These are phyloP conservation scores for Aristolochia fimbriata DNA, from an alignment of 164 flowering plant species.

Conservation along the genomic window DNA sequence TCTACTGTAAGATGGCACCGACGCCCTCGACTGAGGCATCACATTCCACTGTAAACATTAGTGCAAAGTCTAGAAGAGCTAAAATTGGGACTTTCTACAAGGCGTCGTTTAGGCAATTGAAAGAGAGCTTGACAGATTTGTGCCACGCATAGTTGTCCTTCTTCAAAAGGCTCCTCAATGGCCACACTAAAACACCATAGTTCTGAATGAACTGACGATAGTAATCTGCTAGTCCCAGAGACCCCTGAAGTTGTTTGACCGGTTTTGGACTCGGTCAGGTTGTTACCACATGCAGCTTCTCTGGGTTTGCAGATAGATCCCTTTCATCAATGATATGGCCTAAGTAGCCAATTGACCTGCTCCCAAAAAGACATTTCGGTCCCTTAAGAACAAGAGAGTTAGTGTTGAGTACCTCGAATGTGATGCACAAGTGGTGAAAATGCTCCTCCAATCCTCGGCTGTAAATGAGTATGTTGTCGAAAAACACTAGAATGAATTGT, in stretches of 20 bases:
- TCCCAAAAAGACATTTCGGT: neutral
- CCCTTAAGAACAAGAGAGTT: neutral
- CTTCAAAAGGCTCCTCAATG: neutral
- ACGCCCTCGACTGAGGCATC: neutral
- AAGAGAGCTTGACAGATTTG: neutral
- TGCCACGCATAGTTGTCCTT: neutral
- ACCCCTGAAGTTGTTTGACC: no score
- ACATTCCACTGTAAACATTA: neutral
- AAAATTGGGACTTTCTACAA: neutral
- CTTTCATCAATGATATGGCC: no score
- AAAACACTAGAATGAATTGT: constrained; percentile 6
- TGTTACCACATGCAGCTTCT: no score
- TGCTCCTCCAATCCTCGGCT: neutral
- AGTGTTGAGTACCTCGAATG: neutral
- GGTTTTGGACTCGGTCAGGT: no score
- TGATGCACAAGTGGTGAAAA: neutral
- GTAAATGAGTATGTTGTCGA: constrained; percentile 14
- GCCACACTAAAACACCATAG: neutral
- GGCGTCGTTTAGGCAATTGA: neutral
- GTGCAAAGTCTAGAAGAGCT: no score
- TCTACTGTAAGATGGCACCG: neutral
- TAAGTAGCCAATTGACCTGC: neutral
- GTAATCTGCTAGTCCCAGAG: no score
- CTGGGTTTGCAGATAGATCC: no score
- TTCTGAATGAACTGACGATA: no score